These are phyloP conservation scores for Talaromyces nanjingensis DNA, from an alignment of 495 filamentous ascomycete species.

Conservation along the genomic window DNA sequence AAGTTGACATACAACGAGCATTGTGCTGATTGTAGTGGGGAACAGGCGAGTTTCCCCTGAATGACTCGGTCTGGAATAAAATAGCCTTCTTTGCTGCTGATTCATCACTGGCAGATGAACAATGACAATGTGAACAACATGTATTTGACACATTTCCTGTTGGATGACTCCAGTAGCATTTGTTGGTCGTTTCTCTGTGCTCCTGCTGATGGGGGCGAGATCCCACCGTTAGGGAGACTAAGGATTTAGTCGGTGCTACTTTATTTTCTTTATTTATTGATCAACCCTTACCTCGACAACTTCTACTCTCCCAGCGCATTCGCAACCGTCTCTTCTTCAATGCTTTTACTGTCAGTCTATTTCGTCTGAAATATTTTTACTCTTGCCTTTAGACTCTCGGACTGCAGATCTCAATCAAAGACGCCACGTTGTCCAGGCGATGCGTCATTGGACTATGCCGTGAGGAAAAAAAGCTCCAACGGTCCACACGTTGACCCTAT, in stretches of 20 bases:
- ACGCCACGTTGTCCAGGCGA: conserved; percentile 1
- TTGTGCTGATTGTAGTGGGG: neutral
- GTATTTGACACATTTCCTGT: neutral
- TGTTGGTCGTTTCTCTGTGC: conserved; percentile 11
- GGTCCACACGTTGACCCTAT: conserved; percentile 1
- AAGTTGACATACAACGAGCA: neutral
- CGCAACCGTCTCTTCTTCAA: neutral
- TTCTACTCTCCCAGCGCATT: neutral
- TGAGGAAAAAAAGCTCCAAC: conserved; percentile 1
- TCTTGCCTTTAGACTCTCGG: neutral
- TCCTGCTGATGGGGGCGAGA: neutral
- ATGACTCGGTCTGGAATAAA: neutral
- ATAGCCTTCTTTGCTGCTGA: too few species aligned
- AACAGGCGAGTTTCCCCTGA: neutral
- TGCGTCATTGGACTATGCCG: conserved; percentile 1
- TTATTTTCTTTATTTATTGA: neutral
- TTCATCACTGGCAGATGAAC: neutral
- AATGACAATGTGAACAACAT: neutral
- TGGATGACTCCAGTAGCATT: neutral
- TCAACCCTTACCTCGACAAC: neutral
- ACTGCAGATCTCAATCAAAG: neutral
- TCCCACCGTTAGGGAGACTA: neutral
- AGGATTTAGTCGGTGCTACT: neutral
- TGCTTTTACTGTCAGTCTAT: neutral
- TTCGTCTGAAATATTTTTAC: neutral